Evolutionary conservation across 1,284 basidiomycete genomes (phyloP), one percentile per base, ranked within the genome.

Genomic region (Pholiota adiposa): DNA sequence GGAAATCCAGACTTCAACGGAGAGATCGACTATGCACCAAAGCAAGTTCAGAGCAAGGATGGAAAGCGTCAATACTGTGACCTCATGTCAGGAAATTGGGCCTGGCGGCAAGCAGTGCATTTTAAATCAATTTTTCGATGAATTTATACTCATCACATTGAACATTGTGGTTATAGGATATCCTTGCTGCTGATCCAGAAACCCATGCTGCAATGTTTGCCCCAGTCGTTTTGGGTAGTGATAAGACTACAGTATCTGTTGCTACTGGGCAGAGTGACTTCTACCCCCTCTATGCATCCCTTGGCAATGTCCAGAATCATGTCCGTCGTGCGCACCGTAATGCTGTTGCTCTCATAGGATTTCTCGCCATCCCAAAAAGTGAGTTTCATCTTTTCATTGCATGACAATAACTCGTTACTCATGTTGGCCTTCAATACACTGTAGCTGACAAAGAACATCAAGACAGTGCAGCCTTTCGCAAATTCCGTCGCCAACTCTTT

Each of bases 201-300:
- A 72, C 61, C 3, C 53, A 68, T 40, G 70, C 74, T 7, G 41
- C 65, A 11, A 67, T 71, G 57, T 69, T 73, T 49, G 61, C 69
- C 21, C 71, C 72, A 0, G 62, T 76, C 14, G 67, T 77, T 14
- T 60, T 70, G 3, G 74, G 76, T 0, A 71, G 70, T 29, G 70
- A 78, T 60, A 77, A 78, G 54, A 78, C 71, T 0, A 76, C 72
- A 0, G 71, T 77, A 0, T 77, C 73, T 0, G 71, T 77, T 9
- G 70, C 63, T 0, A 77, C 75, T 0, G 70, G 77, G 0, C 67
- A 77, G 25, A 67, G 69, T 18, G 70, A 74, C 40, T 75, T 70
- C 51, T 71, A 75, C 38, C 75, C 72, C 0, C 40, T 77, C 0
- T 77, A 77, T 58, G 18, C 69, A 0, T 74, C 71, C 4, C 63